phyloP scores from a whole-genome alignment of 2,329 filamentous ascomycete species.

The Lasiodiplodia gonubiensis region DNA sequence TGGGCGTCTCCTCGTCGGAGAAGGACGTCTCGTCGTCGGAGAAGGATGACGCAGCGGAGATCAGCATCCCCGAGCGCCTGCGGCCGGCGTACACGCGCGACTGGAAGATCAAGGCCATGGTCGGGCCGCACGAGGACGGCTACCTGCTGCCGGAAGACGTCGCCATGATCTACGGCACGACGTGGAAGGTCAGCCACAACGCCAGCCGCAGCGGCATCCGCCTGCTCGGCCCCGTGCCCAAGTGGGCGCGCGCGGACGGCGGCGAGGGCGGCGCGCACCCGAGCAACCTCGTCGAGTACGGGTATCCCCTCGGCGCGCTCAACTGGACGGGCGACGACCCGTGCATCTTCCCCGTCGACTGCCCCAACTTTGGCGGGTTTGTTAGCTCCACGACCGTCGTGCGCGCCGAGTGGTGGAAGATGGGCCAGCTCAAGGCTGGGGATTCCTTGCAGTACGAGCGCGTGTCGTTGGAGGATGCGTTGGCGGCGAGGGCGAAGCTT shows the following conservation, averaged over 20 bases:
- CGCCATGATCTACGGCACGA: constrained; percentile 61
- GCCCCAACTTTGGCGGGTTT: constrained; percentile 67
- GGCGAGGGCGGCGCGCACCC: constrained; percentile 70
- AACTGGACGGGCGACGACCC: constrained; percentile 68
- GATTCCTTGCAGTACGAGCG: constrained; percentile 59
- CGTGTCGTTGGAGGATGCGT: constrained; percentile 59
- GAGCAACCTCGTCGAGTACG: constrained; percentile 59
- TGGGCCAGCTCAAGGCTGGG: constrained; percentile 66
- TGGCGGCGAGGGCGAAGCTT: constrained; percentile 51
- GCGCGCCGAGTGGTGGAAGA: constrained; percentile 64
- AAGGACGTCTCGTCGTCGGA: constrained; percentile 30
- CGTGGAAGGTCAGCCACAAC: constrained; percentile 68
- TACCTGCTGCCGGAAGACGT: constrained; percentile 59
- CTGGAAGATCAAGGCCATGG: constrained; percentile 62
- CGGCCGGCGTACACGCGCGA: constrained; percentile 56
- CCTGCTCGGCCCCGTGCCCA: constrained; percentile 62
- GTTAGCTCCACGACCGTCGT: constrained; percentile 62
- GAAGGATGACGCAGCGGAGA: constrained; percentile 34
- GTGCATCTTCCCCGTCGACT: constrained; percentile 65
- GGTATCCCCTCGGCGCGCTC: constrained; percentile 63
- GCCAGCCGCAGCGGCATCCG: constrained; percentile 65
- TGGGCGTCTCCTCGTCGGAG: constrained; percentile 35
- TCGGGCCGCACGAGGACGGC: constrained; percentile 62
- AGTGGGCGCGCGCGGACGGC: constrained; percentile 64
- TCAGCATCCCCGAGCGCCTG: constrained; percentile 51